Evolutionary conservation across 306 rosid genomes (phyloP), one percentile per base, ranked within the genome.

Genomic region (Castanea mollissima): DNA sequence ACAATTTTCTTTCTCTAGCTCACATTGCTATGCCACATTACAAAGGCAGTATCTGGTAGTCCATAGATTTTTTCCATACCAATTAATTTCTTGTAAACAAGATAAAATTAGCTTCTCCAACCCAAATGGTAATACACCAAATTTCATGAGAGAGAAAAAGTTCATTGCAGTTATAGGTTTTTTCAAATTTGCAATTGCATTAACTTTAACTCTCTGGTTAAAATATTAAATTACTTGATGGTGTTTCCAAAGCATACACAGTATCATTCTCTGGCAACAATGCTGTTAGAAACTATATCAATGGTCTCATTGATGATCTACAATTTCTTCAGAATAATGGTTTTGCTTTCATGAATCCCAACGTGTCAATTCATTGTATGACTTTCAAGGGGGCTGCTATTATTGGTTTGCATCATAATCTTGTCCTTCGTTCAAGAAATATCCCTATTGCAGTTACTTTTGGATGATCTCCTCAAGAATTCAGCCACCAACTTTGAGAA

Each of bases 401-500:
- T 14, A 15, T 46, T 46, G 16, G 54, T 64, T 8, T 15, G 34
- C 38, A 5, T 32, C 32, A 20, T 2, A 54, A 49, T 14, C 32
- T 65, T 27, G 25, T 4, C 20, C 51, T 56, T 7, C 57, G 51
- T 67, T 51, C 72, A 59, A 69, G 62, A 31, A n/a, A 51, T 60
- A 49, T 80, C 72, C 27, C 14, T 70, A 55, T 63, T 41, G 65
- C 73, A 78, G 31, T 62, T 71, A 65, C 85, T 85, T 51, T 80
- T 73, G 13, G 93, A 79, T 49, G 97, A 91, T 84, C 96, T 88
- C 72, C 92, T 82, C 75, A 88, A 77, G 83, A 81, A 95, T 69
- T 95, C 99, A 5, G 88, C 80, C 1, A 95, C 97, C 87, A 95
- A 75, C 91, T 92, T 95, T 5, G 95, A 92, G 86, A 95, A 95